These are phyloP conservation scores for Metschnikowia kunwiensis DNA, from an alignment of 805 yeast genomes.

Conservation along the genomic window DNA sequence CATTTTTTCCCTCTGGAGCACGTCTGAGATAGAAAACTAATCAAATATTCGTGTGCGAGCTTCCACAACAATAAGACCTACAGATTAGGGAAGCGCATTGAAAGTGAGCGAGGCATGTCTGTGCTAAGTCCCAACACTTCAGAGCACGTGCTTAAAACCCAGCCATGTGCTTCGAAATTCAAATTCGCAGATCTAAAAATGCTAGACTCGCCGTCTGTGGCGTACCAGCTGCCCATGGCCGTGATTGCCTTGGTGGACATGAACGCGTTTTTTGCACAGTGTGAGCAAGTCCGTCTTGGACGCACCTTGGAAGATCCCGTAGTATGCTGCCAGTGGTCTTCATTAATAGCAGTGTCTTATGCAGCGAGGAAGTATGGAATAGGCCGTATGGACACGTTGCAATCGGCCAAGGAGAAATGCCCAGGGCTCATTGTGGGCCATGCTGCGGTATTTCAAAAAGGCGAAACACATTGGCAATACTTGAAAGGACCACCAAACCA, in stretches of 20 bases:
- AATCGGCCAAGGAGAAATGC: slow-evolving; percentile 70
- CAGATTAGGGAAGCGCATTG: neutral
- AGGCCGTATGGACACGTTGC: slow-evolving; percentile 68
- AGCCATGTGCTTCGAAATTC: slow-evolving; percentile 10
- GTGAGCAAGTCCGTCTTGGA: slow-evolving; percentile 74
- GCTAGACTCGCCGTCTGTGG: slow-evolving; percentile 42
- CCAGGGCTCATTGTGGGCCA: slow-evolving; percentile 77
- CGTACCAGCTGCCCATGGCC: slow-evolving; percentile 67
- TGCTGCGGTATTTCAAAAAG: slow-evolving; percentile 89
- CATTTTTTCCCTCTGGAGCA: too few relatives aligned
- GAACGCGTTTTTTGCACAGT: slow-evolving; percentile 96
- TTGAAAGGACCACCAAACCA: slow-evolving; percentile 57
- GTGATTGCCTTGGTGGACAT: slow-evolving; percentile 84
- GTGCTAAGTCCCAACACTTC: slow-evolving; percentile 4
- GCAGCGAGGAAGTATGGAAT: slow-evolving; percentile 87
- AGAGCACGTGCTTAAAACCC: neutral
- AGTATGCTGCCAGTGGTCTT: slow-evolving; percentile 91
- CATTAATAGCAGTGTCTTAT: slow-evolving; percentile 85
- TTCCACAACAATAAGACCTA: too few relatives aligned
- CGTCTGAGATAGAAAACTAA: too few relatives aligned
- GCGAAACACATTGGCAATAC: slow-evolving; percentile 82
- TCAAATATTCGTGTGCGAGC: too few relatives aligned
- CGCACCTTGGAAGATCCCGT: slow-evolving; percentile 70
- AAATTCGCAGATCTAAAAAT: slow-evolving; percentile 40
- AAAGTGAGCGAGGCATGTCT: slow-evolving; percentile 3